These are phyloP conservation scores for Pseudogymnoascus sp. DNA, from an alignment of 2,329 filamentous ascomycete species.

Conservation along the genomic window DNA sequence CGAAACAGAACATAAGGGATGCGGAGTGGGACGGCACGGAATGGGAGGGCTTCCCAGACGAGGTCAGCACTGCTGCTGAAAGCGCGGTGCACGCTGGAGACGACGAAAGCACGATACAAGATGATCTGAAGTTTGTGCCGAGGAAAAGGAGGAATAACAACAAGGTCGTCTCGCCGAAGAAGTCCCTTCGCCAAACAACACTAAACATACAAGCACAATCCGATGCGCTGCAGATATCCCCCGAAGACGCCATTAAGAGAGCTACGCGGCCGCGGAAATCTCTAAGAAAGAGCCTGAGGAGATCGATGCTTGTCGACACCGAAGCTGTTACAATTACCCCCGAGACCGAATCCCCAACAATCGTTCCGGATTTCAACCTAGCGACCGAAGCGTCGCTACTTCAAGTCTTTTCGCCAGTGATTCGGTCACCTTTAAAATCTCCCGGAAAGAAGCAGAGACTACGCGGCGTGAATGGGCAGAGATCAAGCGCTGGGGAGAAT, in stretches of 20 bases:
- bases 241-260: neutral
- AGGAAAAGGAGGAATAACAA: conserved; percentile 29
- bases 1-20: conserved; percentile 30
- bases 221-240: neutral
- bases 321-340: neutral
- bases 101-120: neutral
- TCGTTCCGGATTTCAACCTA: neutral
- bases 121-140: conserved; percentile 20
- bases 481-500: neutral
- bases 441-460: neutral
- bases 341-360: neutral
- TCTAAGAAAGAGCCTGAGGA: conserved; percentile 18
- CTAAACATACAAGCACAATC: conserved; percentile 5
- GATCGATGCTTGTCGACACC: conserved; percentile 7
- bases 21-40: conserved; percentile 25
- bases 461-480: neutral
- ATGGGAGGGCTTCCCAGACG: conserved; percentile 2
- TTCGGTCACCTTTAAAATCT: neutral
- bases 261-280: conserved; percentile 19
- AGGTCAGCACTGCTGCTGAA: neutral
- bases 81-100: neutral
- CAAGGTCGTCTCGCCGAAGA: conserved; percentile 27
- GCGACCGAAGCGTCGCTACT: neutral
- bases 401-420: neutral
- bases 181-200: conserved; percentile 18